Evolutionary conservation across 2,329 filamentous ascomycete genomes (phyloP), one percentile per base, ranked within the genome.

Genomic region (Hirsutella thompsonii): DNA sequence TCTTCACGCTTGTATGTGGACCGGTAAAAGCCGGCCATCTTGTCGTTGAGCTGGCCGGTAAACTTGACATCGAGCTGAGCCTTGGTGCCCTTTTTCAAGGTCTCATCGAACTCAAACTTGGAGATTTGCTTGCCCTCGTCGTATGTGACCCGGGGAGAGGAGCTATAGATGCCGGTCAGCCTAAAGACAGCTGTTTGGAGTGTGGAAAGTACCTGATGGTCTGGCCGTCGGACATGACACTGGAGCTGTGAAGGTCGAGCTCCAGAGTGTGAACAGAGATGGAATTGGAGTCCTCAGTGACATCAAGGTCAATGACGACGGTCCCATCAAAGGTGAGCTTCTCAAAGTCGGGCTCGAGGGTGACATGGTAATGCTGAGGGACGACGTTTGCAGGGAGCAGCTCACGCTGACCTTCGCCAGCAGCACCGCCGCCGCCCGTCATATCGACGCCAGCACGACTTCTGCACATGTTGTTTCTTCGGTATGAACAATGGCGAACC

Each of bases 11-110:
- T 93, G 71, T 90, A 96, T 6, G 87, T 93, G 2, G 88, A 94
- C 44, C 90, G 79, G 66, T 96, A 96, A 74, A 96, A 96, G 37
- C 90, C 90, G 38, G 89, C 89, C 87, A 96, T 94, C 65, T 92
- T 90, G 60, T 94, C 85, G 61, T 94, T 94, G 54, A 94, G 67
- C 35, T 70, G 73, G 33, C 88, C 88, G 9, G 76, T 80, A 63
- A 93, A 94, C 36, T 60, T 58, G 43, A 72, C 63, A 29, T 60
- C 60, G 40, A 51, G 76, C 77, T 54, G 79, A 18, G 83, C 85
- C 68, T 88, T 89, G 54, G 75, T 72, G 20, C 84, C 87, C 47
- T 83, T 82, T 19, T 76, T 62, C 46, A 96, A 69, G 37, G 70
- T 72, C 57, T 88, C 73, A 49, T 79, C 72, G 56, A 96, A 88